phyloP scores from a whole-genome alignment of 495 filamentous ascomycete species.

The Parmelia sp. region DNA sequence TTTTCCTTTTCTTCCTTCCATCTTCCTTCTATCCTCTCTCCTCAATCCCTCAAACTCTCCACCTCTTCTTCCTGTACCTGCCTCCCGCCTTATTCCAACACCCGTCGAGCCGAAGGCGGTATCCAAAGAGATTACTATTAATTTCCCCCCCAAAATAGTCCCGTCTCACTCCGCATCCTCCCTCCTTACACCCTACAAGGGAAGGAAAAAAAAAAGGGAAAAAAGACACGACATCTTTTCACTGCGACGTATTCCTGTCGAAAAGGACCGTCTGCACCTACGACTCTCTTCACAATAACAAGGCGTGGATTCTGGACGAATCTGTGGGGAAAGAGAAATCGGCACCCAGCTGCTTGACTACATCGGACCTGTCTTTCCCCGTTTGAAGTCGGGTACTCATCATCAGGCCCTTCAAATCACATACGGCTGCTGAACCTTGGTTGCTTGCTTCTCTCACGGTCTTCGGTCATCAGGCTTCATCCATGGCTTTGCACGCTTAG shows the following conservation, averaged over 20 bases:
- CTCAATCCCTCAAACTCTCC: not conserved
- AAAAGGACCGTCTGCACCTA: not conserved
- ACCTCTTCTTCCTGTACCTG: not conserved
- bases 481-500: conserved; percentile 14
- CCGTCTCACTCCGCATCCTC: conserved; percentile 1
- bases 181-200: not conserved
- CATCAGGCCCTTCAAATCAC: not conserved
- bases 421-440: not conserved
- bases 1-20: not conserved
- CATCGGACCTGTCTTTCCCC: not conserved
- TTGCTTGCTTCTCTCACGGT: conserved; percentile 2
- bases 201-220: not conserved
- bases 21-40: not conserved
- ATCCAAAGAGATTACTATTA: not conserved
- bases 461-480: not conserved
- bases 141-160: not conserved
- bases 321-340: not conserved
- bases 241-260: not conserved
- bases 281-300: not conserved
- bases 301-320: not conserved
- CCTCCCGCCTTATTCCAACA: not conserved
- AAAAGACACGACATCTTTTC: not conserved
- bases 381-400: not conserved
- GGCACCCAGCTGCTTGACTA: not conserved
- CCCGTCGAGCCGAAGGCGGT: conserved; percentile 1